Conservation (phyloP, 2,329 filamentous ascomycete species). For the Xylariaceae sp. region DNA sequence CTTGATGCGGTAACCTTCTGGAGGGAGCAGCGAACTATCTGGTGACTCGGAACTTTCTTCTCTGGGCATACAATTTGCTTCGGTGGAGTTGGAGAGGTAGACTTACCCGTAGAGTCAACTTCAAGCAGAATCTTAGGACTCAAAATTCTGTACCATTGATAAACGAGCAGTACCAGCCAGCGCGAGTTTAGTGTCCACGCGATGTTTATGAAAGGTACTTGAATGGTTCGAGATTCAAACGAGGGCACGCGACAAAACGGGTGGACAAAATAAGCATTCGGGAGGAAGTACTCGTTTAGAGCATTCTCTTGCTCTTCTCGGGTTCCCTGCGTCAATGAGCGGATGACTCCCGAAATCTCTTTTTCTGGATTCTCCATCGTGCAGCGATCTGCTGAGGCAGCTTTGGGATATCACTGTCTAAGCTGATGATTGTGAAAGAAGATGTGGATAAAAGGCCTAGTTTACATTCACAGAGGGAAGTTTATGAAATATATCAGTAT, state of each 20-base stretch:
- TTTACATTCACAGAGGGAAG: neutral
- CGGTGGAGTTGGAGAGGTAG: neutral
- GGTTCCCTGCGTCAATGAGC: slow-evolving; percentile 69
- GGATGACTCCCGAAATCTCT: slow-evolving; percentile 73
- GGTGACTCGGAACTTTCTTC: neutral
- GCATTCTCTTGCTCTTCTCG: slow-evolving; percentile 69
- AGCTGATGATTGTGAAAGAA: neutral
- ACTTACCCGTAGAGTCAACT: slow-evolving; percentile 64
- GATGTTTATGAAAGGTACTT: slow-evolving; percentile 40
- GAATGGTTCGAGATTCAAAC: slow-evolving; percentile 52
- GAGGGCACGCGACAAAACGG: slow-evolving; percentile 76
- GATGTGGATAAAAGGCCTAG: neutral
- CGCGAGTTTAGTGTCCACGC: slow-evolving; percentile 62
- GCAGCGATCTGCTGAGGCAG: neutral
- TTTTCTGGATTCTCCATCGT: slow-evolving; percentile 47
- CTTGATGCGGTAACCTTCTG: neutral
- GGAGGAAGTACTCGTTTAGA: slow-evolving; percentile 76
- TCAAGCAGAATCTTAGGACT: slow-evolving; percentile 74
- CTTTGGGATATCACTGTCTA: neutral
- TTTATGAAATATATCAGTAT: too few relatives aligned
- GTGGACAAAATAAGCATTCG: slow-evolving; percentile 75
- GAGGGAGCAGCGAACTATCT: neutral
- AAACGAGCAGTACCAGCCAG: slow-evolving; percentile 71
- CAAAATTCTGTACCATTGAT: slow-evolving; percentile 84
- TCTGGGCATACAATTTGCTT: neutral